phyloP scores from a whole-genome alignment of 495 filamentous ascomycete species.

The Aspergillus carlsbadensis region DNA sequence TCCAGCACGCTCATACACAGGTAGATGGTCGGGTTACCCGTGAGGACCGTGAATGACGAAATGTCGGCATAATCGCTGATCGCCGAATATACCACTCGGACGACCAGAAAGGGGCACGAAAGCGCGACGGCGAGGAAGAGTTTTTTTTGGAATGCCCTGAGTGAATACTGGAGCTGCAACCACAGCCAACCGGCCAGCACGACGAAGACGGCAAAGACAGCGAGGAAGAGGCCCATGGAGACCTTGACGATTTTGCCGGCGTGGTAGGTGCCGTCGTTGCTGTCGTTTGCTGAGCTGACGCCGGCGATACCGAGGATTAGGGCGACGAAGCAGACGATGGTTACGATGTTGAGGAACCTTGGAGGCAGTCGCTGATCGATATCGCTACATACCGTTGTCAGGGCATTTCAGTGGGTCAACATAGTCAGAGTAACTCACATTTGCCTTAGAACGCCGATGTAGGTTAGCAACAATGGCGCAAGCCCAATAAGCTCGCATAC shows the following conservation, averaged over 20 bases:
- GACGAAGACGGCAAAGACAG: constrained; percentile 20
- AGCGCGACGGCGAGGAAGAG: constrained; percentile 28
- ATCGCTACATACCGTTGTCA: constrained; percentile 22
- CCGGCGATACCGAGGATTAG: constrained; percentile 31
- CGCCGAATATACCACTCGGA: constrained; percentile 30
- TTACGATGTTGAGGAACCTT: constrained; percentile 4
- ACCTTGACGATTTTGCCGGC: constrained; percentile 22
- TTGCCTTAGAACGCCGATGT: constrained; percentile 28
- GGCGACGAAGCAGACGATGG: constrained; percentile 23
- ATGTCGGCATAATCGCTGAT: constrained; percentile 19
- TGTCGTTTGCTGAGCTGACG: constrained; percentile 16
- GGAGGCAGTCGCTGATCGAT: constrained; percentile 16
- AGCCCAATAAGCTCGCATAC: constrained; percentile 34
- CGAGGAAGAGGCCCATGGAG: constrained; percentile 32
- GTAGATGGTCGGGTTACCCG: constrained; percentile 23
- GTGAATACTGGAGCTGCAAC: not conserved
- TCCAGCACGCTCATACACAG: constrained; percentile 34
- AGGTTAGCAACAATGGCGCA: constrained; percentile 29
- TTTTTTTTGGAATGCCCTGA: constrained; percentile 25
- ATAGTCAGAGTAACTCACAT: constrained; percentile 22
- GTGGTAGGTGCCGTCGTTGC: constrained; percentile 2
- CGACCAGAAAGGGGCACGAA: constrained; percentile 25
- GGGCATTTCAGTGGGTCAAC: not conserved
- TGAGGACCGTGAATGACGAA: constrained; percentile 6
- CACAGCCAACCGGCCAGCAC: constrained; percentile 16